Percentiles rank a stretch among this genome's conserved stretches.
phyloP scores from a whole-genome alignment of 352 stramenopile genomes.

The Pythium dissimile region DNA sequence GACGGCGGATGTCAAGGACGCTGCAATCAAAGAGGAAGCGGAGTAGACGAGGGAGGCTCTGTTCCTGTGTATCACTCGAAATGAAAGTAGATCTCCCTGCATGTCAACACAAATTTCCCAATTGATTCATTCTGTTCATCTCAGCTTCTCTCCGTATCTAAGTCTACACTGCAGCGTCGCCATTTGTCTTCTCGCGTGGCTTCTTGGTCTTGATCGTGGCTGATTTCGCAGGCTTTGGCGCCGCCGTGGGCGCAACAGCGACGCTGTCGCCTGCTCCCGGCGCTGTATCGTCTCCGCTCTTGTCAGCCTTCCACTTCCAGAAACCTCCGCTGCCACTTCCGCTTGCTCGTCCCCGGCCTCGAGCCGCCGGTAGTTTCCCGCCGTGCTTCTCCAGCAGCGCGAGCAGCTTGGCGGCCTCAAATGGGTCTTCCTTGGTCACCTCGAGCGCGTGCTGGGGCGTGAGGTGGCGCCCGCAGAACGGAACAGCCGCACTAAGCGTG shows the following conservation, averaged over 20 bases:
- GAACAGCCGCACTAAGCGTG: slow-evolving; percentile 28
- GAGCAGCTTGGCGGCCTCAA: slow-evolving; percentile 62
- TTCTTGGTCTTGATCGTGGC: not conserved
- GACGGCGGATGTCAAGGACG: too few species aligned
- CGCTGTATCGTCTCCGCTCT: not conserved
- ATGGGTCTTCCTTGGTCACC: slow-evolving; percentile 42
- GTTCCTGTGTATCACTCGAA: too few species aligned
- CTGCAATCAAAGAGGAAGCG: too few species aligned
- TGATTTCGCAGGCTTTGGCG: not conserved
- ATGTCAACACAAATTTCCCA: too few species aligned
- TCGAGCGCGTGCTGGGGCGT: slow-evolving; percentile 69
- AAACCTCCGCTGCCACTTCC: not conserved
- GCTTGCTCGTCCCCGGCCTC: too few species aligned
- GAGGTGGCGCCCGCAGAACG: slow-evolving; percentile 53
- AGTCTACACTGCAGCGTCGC: not conserved
- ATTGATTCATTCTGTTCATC: too few species aligned
- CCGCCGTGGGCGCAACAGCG: not conserved
- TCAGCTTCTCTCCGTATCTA: too few species aligned
- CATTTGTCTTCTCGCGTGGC: not conserved
- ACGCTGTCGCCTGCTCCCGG: not conserved
- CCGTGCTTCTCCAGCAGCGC: slow-evolving; percentile 34
- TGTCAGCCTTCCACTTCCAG: not conserved
- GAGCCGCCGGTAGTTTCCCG: slow-evolving; percentile 4
- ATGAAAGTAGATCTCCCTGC: too few species aligned
- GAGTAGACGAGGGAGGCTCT: too few species aligned